Base-by-base conservation (phyloP, 2,329 filamentous ascomycete genomes). In the Talaromyces pinophilus region DNA sequence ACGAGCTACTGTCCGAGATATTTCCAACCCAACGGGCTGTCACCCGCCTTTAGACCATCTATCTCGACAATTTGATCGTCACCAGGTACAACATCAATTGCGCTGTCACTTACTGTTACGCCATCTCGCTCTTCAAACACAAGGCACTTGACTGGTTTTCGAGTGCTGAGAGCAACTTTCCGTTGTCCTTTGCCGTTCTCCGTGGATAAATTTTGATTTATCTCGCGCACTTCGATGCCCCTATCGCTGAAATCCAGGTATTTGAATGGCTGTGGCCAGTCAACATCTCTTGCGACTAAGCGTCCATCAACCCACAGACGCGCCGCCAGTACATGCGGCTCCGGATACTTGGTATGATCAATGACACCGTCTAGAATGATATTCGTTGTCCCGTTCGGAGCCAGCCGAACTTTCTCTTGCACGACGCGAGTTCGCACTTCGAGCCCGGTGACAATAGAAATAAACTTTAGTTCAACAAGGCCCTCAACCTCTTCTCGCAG, bases 181-280 rank as follows among this genome's bases (percentile, higher is more conserved):
- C 42, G 46, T 28, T 57, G 57, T 5, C 28, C 64, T 50, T 17
- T 25, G 7, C 46, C 22, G 19, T 2, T 25, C 1, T 25, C 6
- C 46, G 46, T 28, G 22, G 46, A 25, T 25, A 8, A 28, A 3
- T 28, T 25, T 50, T 25, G 46, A 28, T 50, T 28, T 25, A 50
- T 50, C 25, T 65, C 64, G 2, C 30, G 48, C 35, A 65, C 55
- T n/a, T 44, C 48, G 25, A 65, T 28, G 15, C 64, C 64, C 3
- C 64, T 40, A 30, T 62, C 28, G 40, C 59, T 57, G 11, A 66
- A 48, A 52, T 54, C 33, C 30, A 66, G 25, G 60, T 83, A 77
- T 5, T 80, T 79, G 70, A 87, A 80, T 44, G 85, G 85, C 72
- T 87, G 85, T 7, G 85, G 85, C 85, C 85, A 87, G 75, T 87